phyloP scores from a whole-genome alignment of 805 yeast species.

The Teunomyces funiuensis region DNA sequence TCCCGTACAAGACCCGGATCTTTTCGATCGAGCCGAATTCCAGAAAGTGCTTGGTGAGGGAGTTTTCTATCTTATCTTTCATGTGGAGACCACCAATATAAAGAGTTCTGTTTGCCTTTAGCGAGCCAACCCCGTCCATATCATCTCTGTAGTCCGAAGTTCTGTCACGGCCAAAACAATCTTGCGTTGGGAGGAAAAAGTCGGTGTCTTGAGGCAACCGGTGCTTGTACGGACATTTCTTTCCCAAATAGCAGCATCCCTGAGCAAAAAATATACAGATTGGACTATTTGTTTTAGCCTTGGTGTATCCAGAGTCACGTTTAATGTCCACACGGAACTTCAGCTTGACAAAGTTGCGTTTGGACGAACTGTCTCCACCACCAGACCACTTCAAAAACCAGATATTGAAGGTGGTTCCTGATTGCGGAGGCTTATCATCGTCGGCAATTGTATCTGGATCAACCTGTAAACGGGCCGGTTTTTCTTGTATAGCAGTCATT shows the following conservation, averaged over 20 bases:
- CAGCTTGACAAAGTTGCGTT: slow-evolving; percentile 44
- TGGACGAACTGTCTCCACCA: slow-evolving; percentile 54
- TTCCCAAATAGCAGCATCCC: slow-evolving; percentile 83
- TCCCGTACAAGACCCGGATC: slow-evolving; percentile 57
- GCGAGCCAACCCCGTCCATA: slow-evolving; percentile 91
- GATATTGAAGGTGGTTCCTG: slow-evolving; percentile 77
- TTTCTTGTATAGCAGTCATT: slow-evolving; percentile 1
- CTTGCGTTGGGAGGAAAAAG: slow-evolving; percentile 59
- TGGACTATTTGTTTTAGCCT: slow-evolving; percentile 54
- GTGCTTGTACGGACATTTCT: slow-evolving; percentile 73
- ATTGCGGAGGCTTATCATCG: slow-evolving; percentile 71
- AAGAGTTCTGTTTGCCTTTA: slow-evolving; percentile 69
- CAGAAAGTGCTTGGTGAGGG: slow-evolving; percentile 48
- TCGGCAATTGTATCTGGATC: slow-evolving; percentile 56
- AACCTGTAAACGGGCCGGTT: slow-evolving; percentile 72
- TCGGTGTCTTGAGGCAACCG: slow-evolving; percentile 68
- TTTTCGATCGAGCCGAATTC: slow-evolving; percentile 77
- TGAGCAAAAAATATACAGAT: slow-evolving; percentile 86
- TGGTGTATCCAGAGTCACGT: slow-evolving; percentile 73
- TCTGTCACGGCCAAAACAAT: slow-evolving; percentile 92
- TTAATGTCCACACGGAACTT: slow-evolving; percentile 60
- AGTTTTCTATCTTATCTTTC: slow-evolving; percentile 37
- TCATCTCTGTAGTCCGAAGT: slow-evolving; percentile 82
- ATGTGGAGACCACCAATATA: slow-evolving; percentile 64
- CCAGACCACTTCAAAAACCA: slow-evolving; percentile 93